Percentiles rank a stretch among this genome's conserved stretches.
phyloP scores from a whole-genome alignment of 805 yeast genomes.

The Yarrowia keelungensis region DNA sequence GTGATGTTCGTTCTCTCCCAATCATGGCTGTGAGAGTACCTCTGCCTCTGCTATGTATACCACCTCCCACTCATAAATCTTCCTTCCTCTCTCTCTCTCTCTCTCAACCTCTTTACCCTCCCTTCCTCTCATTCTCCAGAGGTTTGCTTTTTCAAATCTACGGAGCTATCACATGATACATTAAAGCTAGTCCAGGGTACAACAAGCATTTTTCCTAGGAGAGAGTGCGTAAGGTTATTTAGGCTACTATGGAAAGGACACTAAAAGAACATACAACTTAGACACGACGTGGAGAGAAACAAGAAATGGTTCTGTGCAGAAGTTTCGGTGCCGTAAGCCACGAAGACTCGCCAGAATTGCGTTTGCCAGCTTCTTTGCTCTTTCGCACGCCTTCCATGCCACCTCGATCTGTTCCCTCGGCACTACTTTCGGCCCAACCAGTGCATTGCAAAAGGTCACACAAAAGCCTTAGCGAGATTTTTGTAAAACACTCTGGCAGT shows the following conservation, averaged over 20 bases:
- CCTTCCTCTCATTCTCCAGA: not conserved
- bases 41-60: too few relatives aligned
- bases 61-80: too few relatives aligned
- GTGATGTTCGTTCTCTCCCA: too few relatives aligned
- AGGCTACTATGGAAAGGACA: slow-evolving; percentile 10
- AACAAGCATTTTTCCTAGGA: not conserved
- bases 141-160: slow-evolving; percentile 14
- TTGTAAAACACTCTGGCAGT: too few relatives aligned
- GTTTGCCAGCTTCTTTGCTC: not conserved
- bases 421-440: not conserved
- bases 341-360: not conserved
- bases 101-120: too few relatives aligned
- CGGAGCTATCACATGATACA: slow-evolving; percentile 10
- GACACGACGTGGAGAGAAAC: too few relatives aligned
- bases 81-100: not conserved
- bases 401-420: not conserved
- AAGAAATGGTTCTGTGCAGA: too few relatives aligned
- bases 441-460: not conserved
- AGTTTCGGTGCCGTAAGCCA: not conserved
- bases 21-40: too few relatives aligned
- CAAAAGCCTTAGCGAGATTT: not conserved
- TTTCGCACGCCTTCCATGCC: not conserved
- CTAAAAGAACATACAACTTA: not conserved
- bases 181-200: slow-evolving; percentile 1
- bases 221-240: slow-evolving; percentile 8